phyloP scores from a whole-genome alignment of 495 filamentous ascomycete species.

The Aspergillus asperescens region DNA sequence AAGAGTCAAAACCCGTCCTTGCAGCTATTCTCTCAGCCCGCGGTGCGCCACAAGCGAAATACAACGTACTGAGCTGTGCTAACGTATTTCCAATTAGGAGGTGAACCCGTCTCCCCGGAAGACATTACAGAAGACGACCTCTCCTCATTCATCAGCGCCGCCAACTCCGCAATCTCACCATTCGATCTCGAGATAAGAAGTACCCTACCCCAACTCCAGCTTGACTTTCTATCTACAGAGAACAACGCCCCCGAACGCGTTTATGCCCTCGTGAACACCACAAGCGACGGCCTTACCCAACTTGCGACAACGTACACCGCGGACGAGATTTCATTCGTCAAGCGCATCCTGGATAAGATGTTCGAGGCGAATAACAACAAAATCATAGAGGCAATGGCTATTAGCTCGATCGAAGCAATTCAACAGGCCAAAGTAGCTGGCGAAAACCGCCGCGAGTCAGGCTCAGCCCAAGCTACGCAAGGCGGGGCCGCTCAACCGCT shows the following conservation, averaged over 20 bases:
- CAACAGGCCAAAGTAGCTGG: slow-evolving; percentile 30
- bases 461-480: slow-evolving; percentile 31
- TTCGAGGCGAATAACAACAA: slow-evolving; percentile 79
- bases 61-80: not conserved
- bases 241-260: slow-evolving; percentile 32
- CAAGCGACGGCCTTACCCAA: slow-evolving; percentile 75
- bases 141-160: slow-evolving; percentile 58
- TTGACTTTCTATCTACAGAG: slow-evolving; percentile 14
- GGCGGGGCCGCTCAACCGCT: slow-evolving; percentile 51
- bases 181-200: slow-evolving; percentile 85
- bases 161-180: slow-evolving; percentile 64
- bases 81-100: slow-evolving; percentile 38
- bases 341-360: slow-evolving; percentile 85
- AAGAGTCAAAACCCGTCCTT: slow-evolving; percentile 65
- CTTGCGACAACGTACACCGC: slow-evolving; percentile 73
- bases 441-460: slow-evolving; percentile 35
- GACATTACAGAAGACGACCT: slow-evolving; percentile 67
- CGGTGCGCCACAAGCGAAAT: slow-evolving; percentile 23
- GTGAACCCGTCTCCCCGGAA: slow-evolving; percentile 39
- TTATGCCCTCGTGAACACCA: slow-evolving; percentile 84
- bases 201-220: slow-evolving; percentile 54
- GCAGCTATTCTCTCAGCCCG: slow-evolving; percentile 66
- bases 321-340: slow-evolving; percentile 87
- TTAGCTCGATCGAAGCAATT: slow-evolving; percentile 71
- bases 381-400: slow-evolving; percentile 71